A percentile compares a stretch with the other conserved stretches of the same genome.
phyloP scores from a whole-genome alignment of 106 monocot species.

The Vanilla planifolia region DNA sequence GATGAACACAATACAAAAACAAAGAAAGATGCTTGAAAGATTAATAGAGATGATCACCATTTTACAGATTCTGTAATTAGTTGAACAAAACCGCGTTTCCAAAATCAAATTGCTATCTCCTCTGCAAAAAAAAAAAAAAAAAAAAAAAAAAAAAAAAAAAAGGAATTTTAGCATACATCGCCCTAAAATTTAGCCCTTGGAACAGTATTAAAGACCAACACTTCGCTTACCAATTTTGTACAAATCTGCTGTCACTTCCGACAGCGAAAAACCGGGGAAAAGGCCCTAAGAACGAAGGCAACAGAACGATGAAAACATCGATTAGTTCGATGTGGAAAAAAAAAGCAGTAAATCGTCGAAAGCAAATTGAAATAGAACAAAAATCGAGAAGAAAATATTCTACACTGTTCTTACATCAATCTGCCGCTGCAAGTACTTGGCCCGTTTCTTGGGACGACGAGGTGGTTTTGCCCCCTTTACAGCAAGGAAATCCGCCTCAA shows the following conservation, averaged over 20 bases:
- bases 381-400: neutral
- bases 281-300: constrained; percentile 9
- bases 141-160: too few relatives aligned
- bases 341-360: neutral
- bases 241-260: constrained; percentile 28
- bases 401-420: constrained; percentile 13
- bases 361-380: constrained; percentile 1
- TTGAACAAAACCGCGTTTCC: neutral
- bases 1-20: too few relatives aligned
- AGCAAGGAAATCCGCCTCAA: constrained; percentile 66
- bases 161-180: too few relatives aligned
- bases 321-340: too few relatives aligned
- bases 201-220: too few relatives aligned
- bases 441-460: constrained; percentile 63
- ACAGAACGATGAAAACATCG: neutral
- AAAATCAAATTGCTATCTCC: neutral
- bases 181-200: neutral
- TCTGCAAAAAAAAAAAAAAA: neutral
- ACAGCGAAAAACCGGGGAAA: constrained; percentile 24
- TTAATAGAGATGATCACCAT: neutral
- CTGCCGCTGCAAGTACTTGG: constrained; percentile 46
- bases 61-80: neutral
- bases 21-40: neutral
- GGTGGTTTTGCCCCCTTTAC: constrained; percentile 72
- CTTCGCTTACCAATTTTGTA: constrained; percentile 26